Base-by-base conservation (phyloP, 2,329 filamentous ascomycete genomes). In the Didymella exigua region DNA sequence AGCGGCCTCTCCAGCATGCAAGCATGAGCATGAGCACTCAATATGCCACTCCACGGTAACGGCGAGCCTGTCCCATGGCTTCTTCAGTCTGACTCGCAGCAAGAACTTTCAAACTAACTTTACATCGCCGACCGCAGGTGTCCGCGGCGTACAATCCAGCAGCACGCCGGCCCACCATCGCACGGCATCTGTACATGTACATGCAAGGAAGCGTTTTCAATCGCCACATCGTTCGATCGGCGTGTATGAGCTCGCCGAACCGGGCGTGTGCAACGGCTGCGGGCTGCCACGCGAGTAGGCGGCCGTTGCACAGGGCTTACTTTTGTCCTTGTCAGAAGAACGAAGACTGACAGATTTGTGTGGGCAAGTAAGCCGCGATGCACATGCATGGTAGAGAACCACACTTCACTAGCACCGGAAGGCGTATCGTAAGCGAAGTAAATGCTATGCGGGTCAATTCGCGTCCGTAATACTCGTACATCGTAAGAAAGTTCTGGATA, bases 401-500 rank as follows among this genome's bases (percentile, higher is more conserved):
- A 5, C 26, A 27, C 26, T 10, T 27, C 26, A 27, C 5, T 10
- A 27, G 26, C 26, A 27, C 26, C 5, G 26, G 10, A 27, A 10
- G 5, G 26, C 26, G 26, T 10, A 27, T 27, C 26, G 26, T 10
- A 27, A 10, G 26, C 26, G 26, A n/a, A n/a, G 33, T 14, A 34
- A 29, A n/a, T 30, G 42, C 49, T 13, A 41, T 41, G 16, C 18
- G 26, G 19, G 18, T 44, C 9, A 11, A 52, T 45, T 45, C 34
- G 24, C 24, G 21, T 37, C 18, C n/a, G 27, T 55, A 18, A 57
- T 46, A 53, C 19, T 49, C 40, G 54, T 57, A 54, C 54, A 57
- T 54, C 44, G 21, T 40, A 46, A 34, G 46, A 44, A 26, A 34
- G 34, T 33, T 45, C 30, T 43, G 47, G 40, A 57, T 54, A 54